Base-by-base conservation (phyloP, 2,329 filamentous ascomycete genomes). In the Ophiobolus disseminans region DNA sequence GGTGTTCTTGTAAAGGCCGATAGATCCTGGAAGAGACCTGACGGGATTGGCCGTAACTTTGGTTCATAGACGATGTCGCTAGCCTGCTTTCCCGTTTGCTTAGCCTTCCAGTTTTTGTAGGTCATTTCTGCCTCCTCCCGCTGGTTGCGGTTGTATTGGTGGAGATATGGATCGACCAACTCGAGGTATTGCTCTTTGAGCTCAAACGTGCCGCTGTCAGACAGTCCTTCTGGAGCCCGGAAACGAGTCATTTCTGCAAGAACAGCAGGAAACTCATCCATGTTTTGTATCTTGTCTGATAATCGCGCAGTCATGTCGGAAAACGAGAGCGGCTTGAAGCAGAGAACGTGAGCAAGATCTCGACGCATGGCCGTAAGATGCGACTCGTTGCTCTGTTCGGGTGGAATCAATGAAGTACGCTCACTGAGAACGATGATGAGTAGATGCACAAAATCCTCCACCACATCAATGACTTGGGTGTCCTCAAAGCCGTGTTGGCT, bases 121-220 rank as follows among this genome's bases (percentile, higher is more conserved):
- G 91, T 88, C 59, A 84, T 86, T 73, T 99, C 94, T 0, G 93
- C 91, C 71, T 99, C 94, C 68, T 99, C 94, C 40, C 94, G 85
- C 72, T 97, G 93, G 65, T 99, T 99, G 69, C 96, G 96, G 65
- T 87, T 95, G 73, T 96, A 99, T 68, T 97, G 91, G 5, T 92
- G 89, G 65, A 92, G 94, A 70, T 97, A 99, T 1, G 95, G 94
- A 69, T 99, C 95, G 40, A 99, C 86, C 37, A 95, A 83, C 60
- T 93, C 89, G 30, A 97, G 82, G 62, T 87, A 94, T 52, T 96
- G 85, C 4, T 89, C 85, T 68, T 92, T 94, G 41, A 99, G 78
- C 72, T 97, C 91, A 65, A 99, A 99, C 0, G 90, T 96, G 48
- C 95, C 94, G 13, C 92, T 89, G 69, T 99, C 94, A 4, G 89